Evolutionary conservation across 371 early-diverging fungal genomes (phyloP), one percentile per base, ranked within the genome.

Genomic region (Cladochytrium tenue): DNA sequence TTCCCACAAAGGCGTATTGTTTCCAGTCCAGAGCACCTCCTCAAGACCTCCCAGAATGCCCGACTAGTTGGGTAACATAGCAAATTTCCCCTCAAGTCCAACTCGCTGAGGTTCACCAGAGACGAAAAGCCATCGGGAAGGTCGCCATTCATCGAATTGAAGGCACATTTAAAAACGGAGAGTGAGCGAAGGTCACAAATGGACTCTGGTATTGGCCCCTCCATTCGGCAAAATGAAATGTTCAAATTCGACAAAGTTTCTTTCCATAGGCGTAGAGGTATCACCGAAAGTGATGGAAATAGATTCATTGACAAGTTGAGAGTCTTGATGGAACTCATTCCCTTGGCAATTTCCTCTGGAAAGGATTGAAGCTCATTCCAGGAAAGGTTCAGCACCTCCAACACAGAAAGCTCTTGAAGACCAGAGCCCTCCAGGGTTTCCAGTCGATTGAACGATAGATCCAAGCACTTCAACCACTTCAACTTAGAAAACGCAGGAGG

Each of bases 161-260:
- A n/a, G n/a, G n/a, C n/a, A n/a, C n/a, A n/a, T n/a, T n/a, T n/a
- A n/a, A n/a, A n/a, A n/a, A n/a, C n/a, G n/a, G n/a, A n/a, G n/a
- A n/a, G n/a, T n/a, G n/a, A n/a, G n/a, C n/a, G n/a, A n/a, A n/a
- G n/a, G n/a, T n/a, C n/a, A n/a, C 90, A 83, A 32, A 95, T 91
- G 31, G 83, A 84, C 13, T 89, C 85, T 1, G 95, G 92, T 25
- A 95, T 78, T 3, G 64, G 31, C 1, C 62, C 76, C 2, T 85
- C 67, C 28, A 96, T 91, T 33, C 90, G 86, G 76, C 94, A 94
- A 65, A 92, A 92, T 36, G 90, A 90, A 56, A 94, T 71, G 72
- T 96, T 93, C 23, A 96, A 82, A 34, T 88, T 83, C 17, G 76
- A 77, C 13, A 96, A 76, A 7, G 67, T 53, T 32, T 60, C 31